Evolutionary conservation across 768 basidiomycete genomes (phyloP), one percentile per base, ranked within the genome.

Genomic region (Pulveroboletus ravenelii): DNA sequence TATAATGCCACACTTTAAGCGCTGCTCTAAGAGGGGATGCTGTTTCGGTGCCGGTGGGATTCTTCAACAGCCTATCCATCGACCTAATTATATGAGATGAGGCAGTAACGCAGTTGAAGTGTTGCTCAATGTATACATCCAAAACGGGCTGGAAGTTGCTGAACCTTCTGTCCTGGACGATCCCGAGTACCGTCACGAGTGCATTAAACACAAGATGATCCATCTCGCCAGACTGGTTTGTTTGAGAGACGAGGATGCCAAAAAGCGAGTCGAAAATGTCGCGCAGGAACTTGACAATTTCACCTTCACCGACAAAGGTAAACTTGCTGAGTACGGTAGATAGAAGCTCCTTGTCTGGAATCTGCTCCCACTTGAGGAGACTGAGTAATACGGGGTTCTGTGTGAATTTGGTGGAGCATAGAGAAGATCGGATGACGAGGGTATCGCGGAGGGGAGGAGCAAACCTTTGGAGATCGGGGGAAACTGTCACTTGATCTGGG

Each of bases 1-100:
- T 84, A 63, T 94, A 92, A 62, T 93, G 88, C 93, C 93, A 95
- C 29, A 97, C 95, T 67, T 97, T 97, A 53, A 98, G 74, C 14
- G 93, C 89, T 10, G 91, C 84, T 31, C 94, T 84, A 48, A 97
- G 77, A 6, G 81, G 79, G 15, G 87, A 84, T 0, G 88, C 92
- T 3, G 79, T 81, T 20, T 90, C 88, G 9, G 74, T 70, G 18
- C 82, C 78, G 0, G 84, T 81, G 12, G 91, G 90, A 59, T 86
- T 80, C 32, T 73, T 73, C 36, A 97, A 74, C 13, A 96, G 79
- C 23, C 81, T 78, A 61, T 89, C 89, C 88, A 97, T 89, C 8
- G 90, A 89, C 53, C 80, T 82, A 36, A 97, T 80, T 61, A 98
- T 85, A 62, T 85, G 89, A 18, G 87, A 86, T 4, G 89, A 84